Evolutionary conservation across 1,284 basidiomycete genomes (phyloP), one percentile per base, ranked within the genome.

Genomic region (Gomphus bonarii): DNA sequence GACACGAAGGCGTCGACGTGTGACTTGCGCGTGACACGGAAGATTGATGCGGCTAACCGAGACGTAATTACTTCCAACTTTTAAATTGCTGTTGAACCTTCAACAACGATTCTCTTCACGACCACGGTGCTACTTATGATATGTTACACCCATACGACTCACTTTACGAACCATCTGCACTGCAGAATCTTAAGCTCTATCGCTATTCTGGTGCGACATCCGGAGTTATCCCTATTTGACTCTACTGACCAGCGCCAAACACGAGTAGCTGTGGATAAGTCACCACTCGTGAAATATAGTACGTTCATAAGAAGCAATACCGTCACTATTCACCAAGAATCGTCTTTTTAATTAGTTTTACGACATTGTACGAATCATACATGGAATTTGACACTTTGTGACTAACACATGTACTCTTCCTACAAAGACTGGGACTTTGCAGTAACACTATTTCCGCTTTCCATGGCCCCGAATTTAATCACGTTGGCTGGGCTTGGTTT

Each of bases 381-480:
- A 7, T 38, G 16, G 22, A 43, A 8, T 33, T 38, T 22, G 33
- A 30, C 8, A 44, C 42, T 25, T 33, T 40, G 16, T 14, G n/a
- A n/a, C 44, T 47, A 14, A 50, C 30, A 20, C 5, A 30, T 16
- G 20, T 38, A 48, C 14, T 40, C 30, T 46, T 25, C 28, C 35
- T 35, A n/a, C 30, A 20, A 36, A 62, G 62, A 62, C 58, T 63
- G 61, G 57, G 62, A 65, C 42, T 54, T 62, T 50, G 62, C 61
- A 16, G 60, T 60, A 10, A 58, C 58, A 18, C 44, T 60, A 4
- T 65, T 65, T 48, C 64, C 64, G 5, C 54, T 59, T 52, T 63
- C 60, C 58, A 63, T 63, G 60, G 64, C 64, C 25, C 64, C 64
- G 12, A 63, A 65, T 53, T 50, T 63, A 35, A 65, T 65, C 50